Conservation (phyloP, 805 yeast species). For the Metschnikowia dekortorum region DNA sequence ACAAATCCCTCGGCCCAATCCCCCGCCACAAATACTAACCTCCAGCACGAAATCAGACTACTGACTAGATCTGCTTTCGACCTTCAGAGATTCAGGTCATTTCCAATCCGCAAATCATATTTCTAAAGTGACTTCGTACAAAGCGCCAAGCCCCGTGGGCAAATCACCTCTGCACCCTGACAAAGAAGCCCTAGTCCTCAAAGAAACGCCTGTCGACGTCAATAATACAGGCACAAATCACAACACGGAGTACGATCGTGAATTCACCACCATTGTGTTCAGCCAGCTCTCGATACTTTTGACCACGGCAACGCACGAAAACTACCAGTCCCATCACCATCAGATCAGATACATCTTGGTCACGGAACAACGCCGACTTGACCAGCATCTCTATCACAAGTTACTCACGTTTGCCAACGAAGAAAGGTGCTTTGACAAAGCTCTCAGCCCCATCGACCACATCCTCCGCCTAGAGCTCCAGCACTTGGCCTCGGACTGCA, state of each 20-base stretch:
- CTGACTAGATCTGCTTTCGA: conserved; percentile 35
- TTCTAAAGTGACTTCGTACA: conserved; percentile 31
- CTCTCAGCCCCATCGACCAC: conserved; percentile 21
- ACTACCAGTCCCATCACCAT: conserved; percentile 33
- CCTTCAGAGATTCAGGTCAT: conserved; percentile 4
- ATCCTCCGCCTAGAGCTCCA: conserved; percentile 26
- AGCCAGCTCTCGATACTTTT: conserved; percentile 53
- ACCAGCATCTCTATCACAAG: conserved; percentile 11
- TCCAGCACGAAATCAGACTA: conserved; percentile 25
- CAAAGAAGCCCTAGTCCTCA: conserved; percentile 7
- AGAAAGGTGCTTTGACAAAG: not conserved
- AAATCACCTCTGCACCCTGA: conserved; percentile 12
- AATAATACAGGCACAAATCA: not conserved
- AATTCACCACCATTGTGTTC: conserved; percentile 34
- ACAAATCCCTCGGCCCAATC: not conserved
- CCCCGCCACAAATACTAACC: conserved; percentile 1
- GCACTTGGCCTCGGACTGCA: conserved; percentile 22
- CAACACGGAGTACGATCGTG: conserved; percentile 2
- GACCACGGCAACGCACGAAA: conserved; percentile 38
- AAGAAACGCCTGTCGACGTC: conserved; percentile 10
- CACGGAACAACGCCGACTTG: conserved; percentile 11
- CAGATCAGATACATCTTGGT: conserved; percentile 47
- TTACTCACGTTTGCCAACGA: conserved; percentile 9
- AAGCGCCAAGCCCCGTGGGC: conserved; percentile 40
- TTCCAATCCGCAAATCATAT: conserved; percentile 2